These are phyloP conservation scores for Fusarium tupiense DNA, from an alignment of 2,329 filamentous ascomycete genomes.

Conservation along the genomic window DNA sequence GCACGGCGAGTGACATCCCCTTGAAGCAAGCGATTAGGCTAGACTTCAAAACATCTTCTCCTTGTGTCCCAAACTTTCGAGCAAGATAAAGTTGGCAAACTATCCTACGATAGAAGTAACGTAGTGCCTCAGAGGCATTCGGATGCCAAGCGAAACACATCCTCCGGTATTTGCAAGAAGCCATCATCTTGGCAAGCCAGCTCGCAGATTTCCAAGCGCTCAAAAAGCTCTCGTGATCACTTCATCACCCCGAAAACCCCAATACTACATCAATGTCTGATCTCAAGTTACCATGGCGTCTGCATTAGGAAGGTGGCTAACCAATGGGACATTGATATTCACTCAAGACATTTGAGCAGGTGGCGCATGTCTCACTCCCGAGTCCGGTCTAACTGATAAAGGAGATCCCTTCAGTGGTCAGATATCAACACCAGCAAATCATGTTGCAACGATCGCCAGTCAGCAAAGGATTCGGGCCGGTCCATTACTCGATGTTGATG, in stretches of 20 bases:
- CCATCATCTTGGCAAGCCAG: background rate
- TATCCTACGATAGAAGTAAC: background rate
- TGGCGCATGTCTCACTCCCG: slow-evolving; percentile 14
- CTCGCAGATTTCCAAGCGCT: background rate
- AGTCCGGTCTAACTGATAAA: background rate
- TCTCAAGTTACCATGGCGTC: background rate
- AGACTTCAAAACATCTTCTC: background rate
- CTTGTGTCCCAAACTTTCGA: background rate
- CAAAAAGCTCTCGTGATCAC: background rate
- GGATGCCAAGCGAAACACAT: background rate
- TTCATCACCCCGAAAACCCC: background rate
- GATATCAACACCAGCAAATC: background rate
- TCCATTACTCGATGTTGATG: background rate
- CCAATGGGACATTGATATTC: background rate
- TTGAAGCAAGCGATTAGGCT: background rate
- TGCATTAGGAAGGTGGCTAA: slow-evolving; percentile 14
- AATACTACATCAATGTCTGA: slow-evolving; percentile 4
- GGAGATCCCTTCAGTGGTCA: background rate
- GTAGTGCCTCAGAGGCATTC: background rate
- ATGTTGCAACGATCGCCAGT: background rate
- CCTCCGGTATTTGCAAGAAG: background rate
- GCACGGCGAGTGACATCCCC: background rate
- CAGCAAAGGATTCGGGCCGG: background rate
- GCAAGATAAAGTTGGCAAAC: background rate
- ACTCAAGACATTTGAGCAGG: slow-evolving; percentile 12